Percentiles rank a stretch among this genome's conserved stretches.
Evolutionary conservation across 306 rosid genomes (phyloP).

Genomic region (Fagus sylvatica): DNA sequence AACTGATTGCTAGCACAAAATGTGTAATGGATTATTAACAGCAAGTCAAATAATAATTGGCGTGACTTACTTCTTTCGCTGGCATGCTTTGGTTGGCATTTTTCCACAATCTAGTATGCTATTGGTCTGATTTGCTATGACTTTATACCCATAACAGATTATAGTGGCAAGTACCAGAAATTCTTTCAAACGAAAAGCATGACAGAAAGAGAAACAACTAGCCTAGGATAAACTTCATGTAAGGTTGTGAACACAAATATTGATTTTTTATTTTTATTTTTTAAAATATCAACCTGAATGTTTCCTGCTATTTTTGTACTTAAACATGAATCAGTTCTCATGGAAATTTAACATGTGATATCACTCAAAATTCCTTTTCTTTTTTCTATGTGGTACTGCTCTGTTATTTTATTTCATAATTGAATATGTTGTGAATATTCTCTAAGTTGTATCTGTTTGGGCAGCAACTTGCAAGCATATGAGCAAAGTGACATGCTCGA

Average conservation of each 20-base stretch:
- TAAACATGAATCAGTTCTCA: background rate
- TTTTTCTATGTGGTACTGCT: background rate
- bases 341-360: background rate
- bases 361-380: background rate
- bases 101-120: background rate
- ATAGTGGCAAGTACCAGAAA: background rate
- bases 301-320: background rate
- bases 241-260: background rate
- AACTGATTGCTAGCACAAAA: background rate
- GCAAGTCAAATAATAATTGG: background rate
- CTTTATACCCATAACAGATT: background rate
- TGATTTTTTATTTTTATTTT: background rate
- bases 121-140: background rate
- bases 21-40: background rate
- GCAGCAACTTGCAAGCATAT: conserved; percentile 88
- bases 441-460: conserved; percentile 28
- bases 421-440: conserved; percentile 20
- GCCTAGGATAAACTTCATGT: background rate
- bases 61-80: background rate
- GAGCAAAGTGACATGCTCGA: conserved; percentile 70
- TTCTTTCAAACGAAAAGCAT: background rate
- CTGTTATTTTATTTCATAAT: background rate
- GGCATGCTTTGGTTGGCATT: background rate
- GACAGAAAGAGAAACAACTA: background rate
- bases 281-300: background rate